phyloP scores from a whole-genome alignment of 805 yeast genomes.

The Zygoascus flipseniorum region DNA sequence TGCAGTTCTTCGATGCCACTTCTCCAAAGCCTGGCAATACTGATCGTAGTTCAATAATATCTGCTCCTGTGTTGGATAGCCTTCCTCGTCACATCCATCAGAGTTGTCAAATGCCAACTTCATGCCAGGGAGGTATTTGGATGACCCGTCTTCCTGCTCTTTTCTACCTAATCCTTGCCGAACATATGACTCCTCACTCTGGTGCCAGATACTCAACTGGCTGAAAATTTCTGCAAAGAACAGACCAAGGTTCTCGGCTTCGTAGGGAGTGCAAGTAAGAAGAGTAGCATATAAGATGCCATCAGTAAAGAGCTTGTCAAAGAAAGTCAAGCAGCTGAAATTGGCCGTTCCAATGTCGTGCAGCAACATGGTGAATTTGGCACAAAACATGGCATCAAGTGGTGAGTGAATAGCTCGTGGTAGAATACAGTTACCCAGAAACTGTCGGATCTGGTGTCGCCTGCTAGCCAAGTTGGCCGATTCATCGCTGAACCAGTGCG shows the following conservation, averaged over 20 bases:
- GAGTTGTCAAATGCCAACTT: constrained; percentile 8
- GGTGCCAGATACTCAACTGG: constrained; percentile 40
- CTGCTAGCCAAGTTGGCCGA: constrained; percentile 7
- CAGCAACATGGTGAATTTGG: constrained; percentile 49
- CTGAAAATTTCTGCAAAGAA: constrained; percentile 53
- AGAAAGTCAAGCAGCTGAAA: constrained; percentile 32
- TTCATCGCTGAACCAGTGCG: constrained; percentile 23
- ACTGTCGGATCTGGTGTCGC: constrained; percentile 21
- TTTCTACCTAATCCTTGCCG: constrained; percentile 22
- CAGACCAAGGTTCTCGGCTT: constrained; percentile 75
- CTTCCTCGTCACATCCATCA: constrained; percentile 12
- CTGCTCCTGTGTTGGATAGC: not conserved
- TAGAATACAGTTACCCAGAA: constrained; percentile 57
- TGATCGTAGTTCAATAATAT: constrained; percentile 26
- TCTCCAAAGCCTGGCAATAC: constrained; percentile 36
- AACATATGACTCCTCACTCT: constrained; percentile 26
- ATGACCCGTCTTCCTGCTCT: constrained; percentile 6
- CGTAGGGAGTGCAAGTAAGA: constrained; percentile 62
- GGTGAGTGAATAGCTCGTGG: constrained; percentile 77
- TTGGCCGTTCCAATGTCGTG: constrained; percentile 35
- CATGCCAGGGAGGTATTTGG: constrained; percentile 21
- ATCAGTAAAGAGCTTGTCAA: constrained; percentile 41
- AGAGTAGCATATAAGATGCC: constrained; percentile 48
- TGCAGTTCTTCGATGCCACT: constrained; percentile 48
- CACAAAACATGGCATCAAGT: constrained; percentile 67